phyloP scores from a whole-genome alignment of 495 filamentous ascomycete genomes.

The Penicillium subrubescens region DNA sequence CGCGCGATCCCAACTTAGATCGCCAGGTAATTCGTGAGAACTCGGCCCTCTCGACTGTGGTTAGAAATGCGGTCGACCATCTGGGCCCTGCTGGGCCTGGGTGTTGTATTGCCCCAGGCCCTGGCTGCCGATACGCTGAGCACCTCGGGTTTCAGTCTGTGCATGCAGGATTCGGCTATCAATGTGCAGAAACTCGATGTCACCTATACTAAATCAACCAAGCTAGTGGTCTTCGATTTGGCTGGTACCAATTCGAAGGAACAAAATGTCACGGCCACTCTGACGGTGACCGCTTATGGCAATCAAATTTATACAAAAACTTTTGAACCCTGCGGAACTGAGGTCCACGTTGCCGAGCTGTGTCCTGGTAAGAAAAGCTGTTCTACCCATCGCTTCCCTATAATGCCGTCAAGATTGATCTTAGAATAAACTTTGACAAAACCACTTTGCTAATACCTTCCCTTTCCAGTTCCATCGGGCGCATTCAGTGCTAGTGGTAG shows the following conservation, averaged over 20 bases:
- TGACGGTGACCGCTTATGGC: constrained; percentile 86
- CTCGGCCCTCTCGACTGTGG: constrained; percentile 1
- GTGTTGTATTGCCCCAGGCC: constrained; percentile 48
- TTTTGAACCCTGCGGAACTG: constrained; percentile 78
- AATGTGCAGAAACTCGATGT: constrained; percentile 75
- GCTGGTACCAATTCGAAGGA: constrained; percentile 70
- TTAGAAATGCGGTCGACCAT: constrained; percentile 34
- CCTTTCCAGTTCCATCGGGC: constrained; percentile 65
- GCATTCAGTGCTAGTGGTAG: constrained; percentile 70
- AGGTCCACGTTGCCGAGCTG: constrained; percentile 66
- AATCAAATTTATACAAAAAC: constrained; percentile 73
- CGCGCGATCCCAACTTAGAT: constrained; percentile 1
- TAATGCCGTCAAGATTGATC: background rate
- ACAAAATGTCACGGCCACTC: constrained; percentile 78
- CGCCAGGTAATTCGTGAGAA: constrained; percentile 10
- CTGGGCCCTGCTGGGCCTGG: constrained; percentile 35
- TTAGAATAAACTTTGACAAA: background rate
- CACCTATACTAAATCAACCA: constrained; percentile 72
- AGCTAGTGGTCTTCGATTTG: constrained; percentile 78
- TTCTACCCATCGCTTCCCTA: background rate
- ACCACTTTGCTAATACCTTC: background rate
- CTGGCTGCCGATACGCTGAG: constrained; percentile 71
- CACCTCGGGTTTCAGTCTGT: constrained; percentile 79
- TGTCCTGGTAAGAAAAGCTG: constrained; percentile 71
- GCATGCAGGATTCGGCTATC: constrained; percentile 66